Evolutionary conservation across 140 eudicot genomes (phyloP), one percentile per base, ranked within the genome.

Genomic region (Erigeron philadelphicus): DNA sequence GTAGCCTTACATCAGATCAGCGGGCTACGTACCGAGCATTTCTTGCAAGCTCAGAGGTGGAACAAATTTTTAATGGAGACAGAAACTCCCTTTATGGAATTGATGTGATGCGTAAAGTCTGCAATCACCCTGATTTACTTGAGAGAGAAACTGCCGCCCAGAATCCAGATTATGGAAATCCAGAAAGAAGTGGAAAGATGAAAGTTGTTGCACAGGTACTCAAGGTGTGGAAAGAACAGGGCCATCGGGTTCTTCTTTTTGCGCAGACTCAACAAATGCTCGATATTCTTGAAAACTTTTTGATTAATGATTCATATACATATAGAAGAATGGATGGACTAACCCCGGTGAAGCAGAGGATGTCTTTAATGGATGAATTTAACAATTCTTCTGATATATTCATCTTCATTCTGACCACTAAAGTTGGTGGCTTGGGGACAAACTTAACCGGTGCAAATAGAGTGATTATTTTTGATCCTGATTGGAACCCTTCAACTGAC

Each of bases 11-110:
- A 68, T 35, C 79, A 18, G 92, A 75, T 48, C 98, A 92, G 71
- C 81, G 93, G 55, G 83, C 95, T 44, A 71, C 76, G 42, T 93
- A 93, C 77, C 86, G 90, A 41, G 91, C 96, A 11, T 93, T 93
- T 70, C 98, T 93, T 35, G 98, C 96, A 41, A 93, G 98, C 81
- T 85, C 98, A 42, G 98, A 93, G 40, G 98, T 93, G 18, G 98
- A 93, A 71, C 90, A 89, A 78, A 93, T 93, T 65, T 88, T 93
- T 43, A 84, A 89, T 38, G 96, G 98, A 42, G 87, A 74, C 72
- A 72, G 87, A 35, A 93, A 93, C 78, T 93, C 98, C 45, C 85
- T 93, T 31, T 93, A 81, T 58, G 98, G 98, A 64, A 93, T 93
- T 45, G 96, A 93, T 71, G 90, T 93, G 44, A 86, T 93, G 98